These are phyloP conservation scores for Suillus subaureus DNA, from an alignment of 768 basidiomycete species.

Conservation along the genomic window DNA sequence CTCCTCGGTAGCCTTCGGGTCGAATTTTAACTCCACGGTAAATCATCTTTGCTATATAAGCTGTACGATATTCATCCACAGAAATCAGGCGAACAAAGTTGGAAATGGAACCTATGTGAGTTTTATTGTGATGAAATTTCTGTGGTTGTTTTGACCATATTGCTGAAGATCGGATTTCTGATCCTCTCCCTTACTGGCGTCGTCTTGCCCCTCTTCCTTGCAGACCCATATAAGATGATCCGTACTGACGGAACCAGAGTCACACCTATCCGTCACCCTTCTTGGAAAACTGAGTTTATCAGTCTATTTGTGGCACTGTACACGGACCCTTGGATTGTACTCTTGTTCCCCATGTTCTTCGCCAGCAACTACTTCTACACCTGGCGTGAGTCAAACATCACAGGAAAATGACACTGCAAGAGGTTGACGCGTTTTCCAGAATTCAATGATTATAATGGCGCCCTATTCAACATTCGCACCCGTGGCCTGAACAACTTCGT, in stretches of 20 bases:
- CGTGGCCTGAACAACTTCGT: constrained; percentile 76
- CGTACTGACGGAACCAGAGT: constrained; percentile 78
- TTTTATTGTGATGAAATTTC: constrained; percentile 8
- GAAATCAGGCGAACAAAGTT: constrained; percentile 44
- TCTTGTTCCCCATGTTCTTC: constrained; percentile 86
- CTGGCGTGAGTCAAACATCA: constrained; percentile 58
- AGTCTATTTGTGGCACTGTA: constrained; percentile 68
- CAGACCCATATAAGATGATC: constrained; percentile 69
- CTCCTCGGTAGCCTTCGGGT: constrained; percentile 70
- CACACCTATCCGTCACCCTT: constrained; percentile 60
- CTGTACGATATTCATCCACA: neutral
- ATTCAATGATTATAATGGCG: constrained; percentile 80
- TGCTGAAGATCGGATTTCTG: constrained; percentile 70
- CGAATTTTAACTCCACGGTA: constrained; percentile 67
- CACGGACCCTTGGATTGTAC: constrained; percentile 70
- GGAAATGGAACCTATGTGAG: constrained; percentile 76
- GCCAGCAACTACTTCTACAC: constrained; percentile 87
- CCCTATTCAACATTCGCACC: constrained; percentile 77
- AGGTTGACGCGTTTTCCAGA: constrained; percentile 42
- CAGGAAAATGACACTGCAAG: neutral
- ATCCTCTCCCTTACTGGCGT: constrained; percentile 72
- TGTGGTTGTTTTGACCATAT: constrained; percentile 9
- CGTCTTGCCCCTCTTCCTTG: constrained; percentile 68
- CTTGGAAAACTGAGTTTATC: constrained; percentile 76
- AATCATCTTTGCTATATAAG: constrained; percentile 20